Conservation (phyloP, 257 asterid genomes). For the Striga asiatica region DNA sequence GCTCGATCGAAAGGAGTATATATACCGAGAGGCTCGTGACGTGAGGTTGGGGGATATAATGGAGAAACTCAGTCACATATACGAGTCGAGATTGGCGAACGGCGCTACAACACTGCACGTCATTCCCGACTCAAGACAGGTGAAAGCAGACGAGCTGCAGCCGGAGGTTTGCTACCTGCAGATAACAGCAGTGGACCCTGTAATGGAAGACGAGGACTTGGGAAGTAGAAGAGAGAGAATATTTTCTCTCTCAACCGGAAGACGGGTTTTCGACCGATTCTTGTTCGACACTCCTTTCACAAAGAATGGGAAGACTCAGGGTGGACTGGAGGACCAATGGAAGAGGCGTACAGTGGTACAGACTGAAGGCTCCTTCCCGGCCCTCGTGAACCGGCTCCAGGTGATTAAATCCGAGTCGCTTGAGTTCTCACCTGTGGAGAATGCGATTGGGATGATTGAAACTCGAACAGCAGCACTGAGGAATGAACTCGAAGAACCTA, state of each 20-base stretch:
- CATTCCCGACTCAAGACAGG: slow-evolving; percentile 97
- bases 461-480: slow-evolving; percentile 93
- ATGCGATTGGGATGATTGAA: slow-evolving; percentile 98
- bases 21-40: slow-evolving; percentile 93
- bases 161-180: slow-evolving; percentile 86
- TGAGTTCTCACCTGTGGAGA: slow-evolving; percentile 98
- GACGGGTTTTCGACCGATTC: slow-evolving; percentile 92
- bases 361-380: slow-evolving; percentile 97
- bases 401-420: slow-evolving; percentile 81
- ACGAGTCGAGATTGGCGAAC: slow-evolving; percentile 83
- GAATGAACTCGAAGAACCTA: slow-evolving; percentile 96
- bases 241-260: slow-evolving; percentile 83
- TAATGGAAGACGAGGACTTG: slow-evolving; percentile 96
- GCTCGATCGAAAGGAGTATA: slow-evolving; percentile 78
- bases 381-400: slow-evolving; percentile 75
- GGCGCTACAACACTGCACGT: slow-evolving; percentile 59
- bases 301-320: slow-evolving; percentile 93
- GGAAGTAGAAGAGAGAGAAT: slow-evolving; percentile 96
- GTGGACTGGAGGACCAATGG: slow-evolving; percentile 99
- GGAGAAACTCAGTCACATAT: slow-evolving; percentile 99
- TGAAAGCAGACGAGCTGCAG: slow-evolving; percentile 86
- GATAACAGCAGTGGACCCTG: slow-evolving; percentile 98
- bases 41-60: slow-evolving; percentile 94
- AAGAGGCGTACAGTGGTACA: slow-evolving; percentile 85
- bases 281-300: slow-evolving; percentile 97